These are phyloP conservation scores for Austroboletus novae-zelandiae DNA, from an alignment of 1,284 basidiomycete genomes.

Conservation along the genomic window DNA sequence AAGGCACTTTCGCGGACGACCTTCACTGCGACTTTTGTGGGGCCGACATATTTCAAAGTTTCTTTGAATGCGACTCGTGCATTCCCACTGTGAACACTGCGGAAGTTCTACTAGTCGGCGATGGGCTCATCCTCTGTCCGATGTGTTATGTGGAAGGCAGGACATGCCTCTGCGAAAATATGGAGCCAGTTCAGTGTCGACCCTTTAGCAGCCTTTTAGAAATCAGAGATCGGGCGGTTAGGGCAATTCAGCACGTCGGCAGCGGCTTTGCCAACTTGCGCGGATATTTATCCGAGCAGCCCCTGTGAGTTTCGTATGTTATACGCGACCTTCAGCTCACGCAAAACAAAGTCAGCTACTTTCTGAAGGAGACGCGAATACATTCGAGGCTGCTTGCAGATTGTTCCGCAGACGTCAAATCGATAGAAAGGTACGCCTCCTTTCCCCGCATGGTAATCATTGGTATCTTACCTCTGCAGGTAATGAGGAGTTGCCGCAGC, in stretches of 20 bases:
- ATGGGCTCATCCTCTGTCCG: conserved; percentile 58
- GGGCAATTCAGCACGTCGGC: conserved; percentile 31
- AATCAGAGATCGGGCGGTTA: conserved; percentile 41
- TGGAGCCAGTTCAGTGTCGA: conserved; percentile 58
- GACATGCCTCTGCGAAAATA: conserved; percentile 54
- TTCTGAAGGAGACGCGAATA: conserved; percentile 15
- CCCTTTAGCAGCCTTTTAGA: conserved; percentile 38
- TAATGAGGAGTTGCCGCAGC: conserved; percentile 23
- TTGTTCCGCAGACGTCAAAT: conserved; percentile 20
- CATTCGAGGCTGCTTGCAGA: conserved; percentile 38
- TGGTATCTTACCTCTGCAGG: conserved; percentile 10
- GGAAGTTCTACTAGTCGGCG: conserved; percentile 32
- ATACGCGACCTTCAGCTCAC: conserved; percentile 14
- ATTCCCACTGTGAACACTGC: conserved; percentile 12
- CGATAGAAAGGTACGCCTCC: conserved; percentile 15
- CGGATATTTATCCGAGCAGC: conserved; percentile 17
- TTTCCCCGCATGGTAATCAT: not conserved
- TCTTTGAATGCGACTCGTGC: conserved; percentile 63
- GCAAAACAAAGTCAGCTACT: conserved; percentile 18
- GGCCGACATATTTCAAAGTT: conserved; percentile 74
- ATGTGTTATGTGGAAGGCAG: conserved; percentile 75
- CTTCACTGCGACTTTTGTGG: conserved; percentile 74
- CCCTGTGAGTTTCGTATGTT: conserved; percentile 20
- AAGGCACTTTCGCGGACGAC: conserved; percentile 20
- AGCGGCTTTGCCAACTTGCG: conserved; percentile 31